Percentiles rank a stretch among this genome's conserved stretches.
phyloP scores from a whole-genome alignment of 176 grass and related monocot genomes.

The Ensete ventricosum region DNA sequence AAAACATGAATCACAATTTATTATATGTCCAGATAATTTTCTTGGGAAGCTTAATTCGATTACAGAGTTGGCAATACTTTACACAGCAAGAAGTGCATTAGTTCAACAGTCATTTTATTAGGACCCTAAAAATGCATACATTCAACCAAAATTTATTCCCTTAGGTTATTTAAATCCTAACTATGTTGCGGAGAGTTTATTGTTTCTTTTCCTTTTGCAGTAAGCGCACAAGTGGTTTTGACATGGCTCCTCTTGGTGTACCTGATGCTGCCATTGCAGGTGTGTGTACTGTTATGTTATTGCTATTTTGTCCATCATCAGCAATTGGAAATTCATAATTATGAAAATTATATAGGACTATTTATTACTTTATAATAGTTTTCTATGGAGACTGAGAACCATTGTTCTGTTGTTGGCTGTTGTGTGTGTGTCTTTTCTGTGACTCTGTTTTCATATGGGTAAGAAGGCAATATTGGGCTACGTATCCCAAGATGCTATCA shows the following conservation, averaged over 20 bases:
- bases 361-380: slow-evolving; percentile 12
- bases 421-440: slow-evolving; percentile 23
- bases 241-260: slow-evolving; percentile 20
- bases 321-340: background rate
- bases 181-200: background rate
- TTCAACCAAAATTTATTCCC: background rate
- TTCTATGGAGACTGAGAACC: slow-evolving; percentile 29
- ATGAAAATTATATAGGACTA: background rate
- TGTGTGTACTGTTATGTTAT: slow-evolving; percentile 3
- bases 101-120: background rate
- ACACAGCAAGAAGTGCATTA: background rate
- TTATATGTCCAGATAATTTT: background rate
- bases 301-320: slow-evolving; percentile 2
- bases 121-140: no score
- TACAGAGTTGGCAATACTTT: background rate
- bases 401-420: slow-evolving; percentile 36
- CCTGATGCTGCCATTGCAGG: slow-evolving; percentile 13
- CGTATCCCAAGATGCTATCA: slow-evolving; percentile 22
- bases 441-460: slow-evolving; percentile 23
- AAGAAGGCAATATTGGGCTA: slow-evolving; percentile 25
- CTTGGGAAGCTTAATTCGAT: background rate
- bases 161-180: background rate
- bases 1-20: background rate
- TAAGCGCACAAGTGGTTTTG: slow-evolving; percentile 26
- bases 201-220: slow-evolving; percentile 4